A percentile compares a stretch with the other conserved stretches of the same genome.
Conservation (phyloP, 140 eudicot species). For the Senecio squalidus region DNA sequence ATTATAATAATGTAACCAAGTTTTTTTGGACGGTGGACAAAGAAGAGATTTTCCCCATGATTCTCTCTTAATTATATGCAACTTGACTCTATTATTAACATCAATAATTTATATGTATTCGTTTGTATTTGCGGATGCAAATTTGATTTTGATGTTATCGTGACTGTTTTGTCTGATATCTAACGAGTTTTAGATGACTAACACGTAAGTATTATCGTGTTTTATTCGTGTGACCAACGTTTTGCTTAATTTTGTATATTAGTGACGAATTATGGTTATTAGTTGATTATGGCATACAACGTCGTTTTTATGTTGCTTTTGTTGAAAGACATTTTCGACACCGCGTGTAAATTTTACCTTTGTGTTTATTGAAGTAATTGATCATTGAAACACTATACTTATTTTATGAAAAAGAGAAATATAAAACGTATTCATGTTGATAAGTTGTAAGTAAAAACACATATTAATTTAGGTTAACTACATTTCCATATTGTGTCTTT, state of each 20-base stretch:
- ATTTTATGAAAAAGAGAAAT: too few relatives aligned
- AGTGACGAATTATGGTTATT: too few relatives aligned
- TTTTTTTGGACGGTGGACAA: slow-evolving; percentile 19
- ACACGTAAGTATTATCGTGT: too few relatives aligned
- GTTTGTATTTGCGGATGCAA: not conserved
- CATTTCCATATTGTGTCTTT: too few relatives aligned
- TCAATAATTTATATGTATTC: not conserved
- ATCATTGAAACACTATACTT: too few relatives aligned
- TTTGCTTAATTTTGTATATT: not conserved
- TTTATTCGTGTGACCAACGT: not conserved
- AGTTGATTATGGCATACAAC: too few relatives aligned
- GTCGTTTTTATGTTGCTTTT: too few relatives aligned
- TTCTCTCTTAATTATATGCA: slow-evolving; percentile 14
- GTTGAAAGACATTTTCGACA: too few relatives aligned
- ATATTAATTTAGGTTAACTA: not conserved
- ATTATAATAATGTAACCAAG: slow-evolving; percentile 7
- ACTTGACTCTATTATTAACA: slow-evolving; percentile 11
- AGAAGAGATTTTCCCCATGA: slow-evolving; percentile 15
- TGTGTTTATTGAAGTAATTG: too few relatives aligned
- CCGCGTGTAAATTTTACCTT: too few relatives aligned
- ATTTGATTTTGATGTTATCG: not conserved
- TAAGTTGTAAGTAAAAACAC: too few relatives aligned
- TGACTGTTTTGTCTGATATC: not conserved
- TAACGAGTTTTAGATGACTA: not conserved
- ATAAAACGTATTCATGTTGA: too few relatives aligned